Evolutionary conservation across 352 stramenopile genomes (phyloP).

Genomic region (Phytophthora sp.): DNA sequence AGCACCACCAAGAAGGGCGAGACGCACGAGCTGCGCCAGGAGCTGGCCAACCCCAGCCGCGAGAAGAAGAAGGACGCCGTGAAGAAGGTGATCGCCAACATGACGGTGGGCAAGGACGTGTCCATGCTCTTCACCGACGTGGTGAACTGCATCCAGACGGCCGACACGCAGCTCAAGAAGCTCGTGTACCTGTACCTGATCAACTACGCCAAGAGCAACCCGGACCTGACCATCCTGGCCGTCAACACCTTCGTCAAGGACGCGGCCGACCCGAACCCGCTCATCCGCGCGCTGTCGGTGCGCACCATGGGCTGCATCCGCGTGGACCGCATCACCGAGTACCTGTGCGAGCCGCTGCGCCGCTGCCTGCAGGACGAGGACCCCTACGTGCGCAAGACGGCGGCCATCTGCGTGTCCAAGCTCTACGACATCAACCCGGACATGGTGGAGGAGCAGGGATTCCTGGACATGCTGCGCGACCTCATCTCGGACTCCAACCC

Average conservation of each 20-base stretch:
- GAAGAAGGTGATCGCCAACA: slow-evolving; percentile 99
- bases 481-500: slow-evolving; percentile 98
- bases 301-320: slow-evolving; percentile 99
- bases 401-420: slow-evolving; percentile 99
- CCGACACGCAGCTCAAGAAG: slow-evolving; percentile 99
- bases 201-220: slow-evolving; percentile 99
- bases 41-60: slow-evolving; percentile 96
- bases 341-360: slow-evolving; percentile 97
- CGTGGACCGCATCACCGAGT: slow-evolving; percentile 99
- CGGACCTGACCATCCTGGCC: slow-evolving; percentile 98
- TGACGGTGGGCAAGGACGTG: slow-evolving; percentile 99
- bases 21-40: slow-evolving; percentile 97
- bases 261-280: slow-evolving; percentile 90
- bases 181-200: slow-evolving; percentile 99
- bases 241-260: slow-evolving; percentile 99
- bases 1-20: slow-evolving; percentile 99
- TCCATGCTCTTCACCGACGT: slow-evolving; percentile 99
- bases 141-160: slow-evolving; percentile 99
- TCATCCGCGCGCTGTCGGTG: slow-evolving; percentile 97
- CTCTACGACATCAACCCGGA: slow-evolving; percentile 99
- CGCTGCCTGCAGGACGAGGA: slow-evolving; percentile 95
- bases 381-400: slow-evolving; percentile 99
- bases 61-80: slow-evolving; percentile 99
- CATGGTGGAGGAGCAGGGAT: slow-evolving; percentile 96
- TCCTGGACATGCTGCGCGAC: slow-evolving; percentile 96